Evolutionary conservation across 108 stramenopile species (phyloP).

Genomic region (Skeletonema potamos): DNA sequence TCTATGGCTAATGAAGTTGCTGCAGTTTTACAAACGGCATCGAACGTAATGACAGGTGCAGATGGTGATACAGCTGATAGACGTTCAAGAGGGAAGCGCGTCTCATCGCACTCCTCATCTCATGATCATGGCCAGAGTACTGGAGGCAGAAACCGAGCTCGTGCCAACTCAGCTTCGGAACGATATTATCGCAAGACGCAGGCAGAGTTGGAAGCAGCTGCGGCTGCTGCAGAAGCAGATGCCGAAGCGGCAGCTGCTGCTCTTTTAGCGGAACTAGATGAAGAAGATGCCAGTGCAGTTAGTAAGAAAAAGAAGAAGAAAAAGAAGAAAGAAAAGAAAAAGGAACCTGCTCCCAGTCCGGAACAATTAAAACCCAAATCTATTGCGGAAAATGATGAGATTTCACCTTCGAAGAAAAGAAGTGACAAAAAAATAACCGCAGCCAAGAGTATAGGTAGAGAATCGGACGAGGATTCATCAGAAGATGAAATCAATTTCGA

Average conservation of each 20-base stretch:
- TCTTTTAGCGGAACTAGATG: slow-evolving; percentile 85
- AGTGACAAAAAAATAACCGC: slow-evolving; percentile 6
- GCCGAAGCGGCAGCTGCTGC: slow-evolving; percentile 89
- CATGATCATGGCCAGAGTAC: slow-evolving; percentile 9
- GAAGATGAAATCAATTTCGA: slow-evolving; percentile 53
- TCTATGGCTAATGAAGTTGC: slow-evolving; percentile 61
- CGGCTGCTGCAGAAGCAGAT: slow-evolving; percentile 63
- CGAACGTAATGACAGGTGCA: slow-evolving; percentile 40
- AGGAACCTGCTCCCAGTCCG: slow-evolving; percentile 18
- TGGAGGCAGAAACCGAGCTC: slow-evolving; percentile 3
- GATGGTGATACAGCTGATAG: slow-evolving; percentile 24
- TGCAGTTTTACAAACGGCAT: slow-evolving; percentile 61
- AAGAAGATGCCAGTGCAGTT: slow-evolving; percentile 65
- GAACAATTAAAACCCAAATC: slow-evolving; percentile 2
- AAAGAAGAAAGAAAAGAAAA: slow-evolving; percentile 60
- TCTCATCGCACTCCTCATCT: slow-evolving; percentile 23
- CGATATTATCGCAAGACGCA: slow-evolving; percentile 41
- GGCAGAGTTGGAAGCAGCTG: slow-evolving; percentile 52
- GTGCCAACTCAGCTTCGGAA: slow-evolving; percentile 25
- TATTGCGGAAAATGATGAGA: slow-evolving; percentile 7
- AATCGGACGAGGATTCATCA: slow-evolving; percentile 44
- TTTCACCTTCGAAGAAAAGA: slow-evolving; percentile 16
- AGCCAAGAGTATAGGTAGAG: slow-evolving; percentile 6
- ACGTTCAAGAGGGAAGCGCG: slow-evolving; percentile 34
- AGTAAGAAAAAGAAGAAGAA: slow-evolving; percentile 87